These are phyloP conservation scores for Tanacetum coccineum DNA, from an alignment of 129 eudicot species.

Conservation along the genomic window DNA sequence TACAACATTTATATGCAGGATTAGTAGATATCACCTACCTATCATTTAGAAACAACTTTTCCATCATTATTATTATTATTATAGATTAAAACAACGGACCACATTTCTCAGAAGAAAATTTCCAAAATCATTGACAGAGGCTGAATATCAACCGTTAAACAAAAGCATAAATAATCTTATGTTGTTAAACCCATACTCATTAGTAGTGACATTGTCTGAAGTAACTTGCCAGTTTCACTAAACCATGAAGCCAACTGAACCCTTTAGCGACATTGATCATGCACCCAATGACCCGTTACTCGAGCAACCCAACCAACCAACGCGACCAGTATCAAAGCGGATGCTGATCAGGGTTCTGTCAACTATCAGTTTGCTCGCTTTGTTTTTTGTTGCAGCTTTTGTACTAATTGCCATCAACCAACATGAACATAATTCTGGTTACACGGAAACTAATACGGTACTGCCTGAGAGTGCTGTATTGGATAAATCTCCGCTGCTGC, in stretches of 20 bases:
- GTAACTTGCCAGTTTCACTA: neutral
- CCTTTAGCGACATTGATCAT: constrained; percentile 34
- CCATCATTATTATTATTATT: neutral
- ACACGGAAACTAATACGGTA: constrained; percentile 19
- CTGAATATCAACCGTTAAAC: neutral
- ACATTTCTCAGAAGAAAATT: neutral
- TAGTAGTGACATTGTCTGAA: neutral
- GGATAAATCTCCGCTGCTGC: constrained; percentile 26
- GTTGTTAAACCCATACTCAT: neutral
- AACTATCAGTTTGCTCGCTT: constrained; percentile 24
- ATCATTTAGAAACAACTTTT: neutral
- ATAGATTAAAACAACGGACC: neutral
- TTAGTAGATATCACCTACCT: too few relatives aligned
- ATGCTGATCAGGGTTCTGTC: constrained; percentile 27
- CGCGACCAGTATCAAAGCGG: constrained; percentile 7
- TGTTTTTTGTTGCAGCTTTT: constrained; percentile 21
- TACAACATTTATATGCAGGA: too few relatives aligned
- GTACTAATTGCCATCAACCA: constrained; percentile 14
- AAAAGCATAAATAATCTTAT: neutral
- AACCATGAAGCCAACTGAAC: constrained; percentile 27
- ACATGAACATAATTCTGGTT: neutral
- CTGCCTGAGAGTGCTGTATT: constrained; percentile 30
- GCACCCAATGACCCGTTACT: constrained; percentile 35
- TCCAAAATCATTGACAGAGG: neutral
- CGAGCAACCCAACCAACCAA: constrained; percentile 23